phyloP scores from a whole-genome alignment of 139 green algal genomes.

The Chara braunii region DNA sequence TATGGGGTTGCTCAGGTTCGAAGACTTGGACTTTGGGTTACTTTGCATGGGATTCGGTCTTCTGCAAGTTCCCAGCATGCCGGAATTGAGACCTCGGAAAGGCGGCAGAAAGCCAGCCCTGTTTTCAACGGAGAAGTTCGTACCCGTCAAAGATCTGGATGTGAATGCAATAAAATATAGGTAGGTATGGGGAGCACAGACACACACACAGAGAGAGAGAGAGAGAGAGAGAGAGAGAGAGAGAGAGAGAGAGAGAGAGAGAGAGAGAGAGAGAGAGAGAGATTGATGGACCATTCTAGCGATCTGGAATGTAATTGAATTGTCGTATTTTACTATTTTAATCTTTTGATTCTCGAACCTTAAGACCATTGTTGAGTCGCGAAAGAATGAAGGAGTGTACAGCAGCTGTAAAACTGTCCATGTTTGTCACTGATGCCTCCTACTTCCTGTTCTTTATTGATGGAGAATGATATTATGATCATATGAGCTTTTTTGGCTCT shows the following conservation, averaged over 20 bases:
- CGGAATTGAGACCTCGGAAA: constrained; percentile 63
- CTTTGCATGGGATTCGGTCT: constrained; percentile 71
- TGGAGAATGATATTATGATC: no score
- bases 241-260: neutral
- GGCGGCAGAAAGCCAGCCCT: constrained; percentile 41
- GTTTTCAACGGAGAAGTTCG: constrained; percentile 11
- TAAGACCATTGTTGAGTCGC: no score
- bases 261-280: no score
- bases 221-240: neutral
- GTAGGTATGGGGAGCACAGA: constrained; percentile 2
- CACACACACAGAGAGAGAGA: neutral
- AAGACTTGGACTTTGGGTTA: constrained; percentile 66
- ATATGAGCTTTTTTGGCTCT: no score
- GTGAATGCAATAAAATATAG: constrained; percentile 16
- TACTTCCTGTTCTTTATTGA: no score
- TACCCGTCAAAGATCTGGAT: constrained; percentile 26
- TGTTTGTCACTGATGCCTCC: no score
- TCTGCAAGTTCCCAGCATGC: constrained; percentile 83
- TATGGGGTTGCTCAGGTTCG: constrained; percentile 27
- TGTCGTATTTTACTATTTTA: neutral
- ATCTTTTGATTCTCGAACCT: neutral
- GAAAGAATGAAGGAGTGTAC: no score
- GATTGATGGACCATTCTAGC: neutral
- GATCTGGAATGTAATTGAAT: neutral
- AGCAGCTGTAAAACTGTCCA: no score